A percentile compares a stretch with the other conserved stretches of the same genome.
Conservation (phyloP, 164 flowering plant genomes). For the Taxillus chinensis region DNA sequence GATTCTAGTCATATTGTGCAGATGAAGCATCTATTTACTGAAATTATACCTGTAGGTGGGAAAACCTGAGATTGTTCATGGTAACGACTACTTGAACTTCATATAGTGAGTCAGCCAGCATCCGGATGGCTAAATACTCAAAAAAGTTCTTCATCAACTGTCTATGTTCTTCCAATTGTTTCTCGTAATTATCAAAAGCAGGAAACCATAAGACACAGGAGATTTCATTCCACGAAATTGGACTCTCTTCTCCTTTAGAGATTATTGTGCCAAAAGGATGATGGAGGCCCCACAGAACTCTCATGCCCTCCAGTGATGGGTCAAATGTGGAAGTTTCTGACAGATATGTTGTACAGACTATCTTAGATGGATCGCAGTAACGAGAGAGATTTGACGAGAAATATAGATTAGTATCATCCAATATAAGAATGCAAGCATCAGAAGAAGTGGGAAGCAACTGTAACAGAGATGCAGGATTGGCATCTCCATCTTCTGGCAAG, state of each 20-base stretch:
- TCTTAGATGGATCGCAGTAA: conserved; percentile 33
- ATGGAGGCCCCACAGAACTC: conserved; percentile 39
- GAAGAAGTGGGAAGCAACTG: conserved; percentile 36
- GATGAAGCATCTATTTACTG: too few relatives aligned
- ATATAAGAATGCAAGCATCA: conserved; percentile 45
- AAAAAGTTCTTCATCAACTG: conserved; percentile 50
- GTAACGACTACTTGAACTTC: conserved; percentile 51
- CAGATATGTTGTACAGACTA: conserved; percentile 45
- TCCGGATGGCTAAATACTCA: conserved; percentile 53
- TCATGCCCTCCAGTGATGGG: conserved; percentile 26
- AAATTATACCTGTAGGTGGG: conserved; percentile 62
- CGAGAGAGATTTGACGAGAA: conserved; percentile 45
- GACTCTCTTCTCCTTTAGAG: conserved; percentile 16
- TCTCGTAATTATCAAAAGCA: conserved; percentile 21
- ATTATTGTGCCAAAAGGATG: conserved; percentile 45
- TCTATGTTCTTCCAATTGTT: conserved; percentile 33
- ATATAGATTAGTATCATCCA: conserved; percentile 58
- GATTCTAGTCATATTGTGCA: too few relatives aligned
- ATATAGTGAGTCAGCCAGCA: conserved; percentile 52
- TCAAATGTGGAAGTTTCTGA: conserved; percentile 25
- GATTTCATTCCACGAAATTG: conserved; percentile 59
- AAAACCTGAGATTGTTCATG: conserved; percentile 76
- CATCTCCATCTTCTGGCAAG: conserved; percentile 43
- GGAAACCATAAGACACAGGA: conserved; percentile 74
- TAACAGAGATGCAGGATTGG: conserved; percentile 29